Base-by-base conservation (phyloP, 179 eudicot species). In the Corrigiola litoralis region DNA sequence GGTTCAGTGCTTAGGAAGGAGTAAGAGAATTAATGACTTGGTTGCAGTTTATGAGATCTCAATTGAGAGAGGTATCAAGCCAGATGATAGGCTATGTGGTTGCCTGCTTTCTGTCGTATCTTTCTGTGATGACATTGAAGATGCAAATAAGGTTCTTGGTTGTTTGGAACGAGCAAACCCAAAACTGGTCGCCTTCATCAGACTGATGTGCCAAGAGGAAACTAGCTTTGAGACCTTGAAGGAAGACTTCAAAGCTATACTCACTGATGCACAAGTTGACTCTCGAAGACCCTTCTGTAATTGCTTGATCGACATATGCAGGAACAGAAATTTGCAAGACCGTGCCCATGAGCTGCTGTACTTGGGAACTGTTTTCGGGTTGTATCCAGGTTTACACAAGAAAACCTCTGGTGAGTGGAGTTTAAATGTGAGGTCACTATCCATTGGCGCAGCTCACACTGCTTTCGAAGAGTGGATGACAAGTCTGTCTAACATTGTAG, bases 381-480 rank as follows among this genome's bases (percentile, higher is more conserved):
- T 95, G 46, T 95, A 95, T 68, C 96, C 94, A 1, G 96, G 96
- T n/a, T 67, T 95, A 62, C 96, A 95, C 63, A 82, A 87, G 34
- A 95, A 88, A 75, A 79, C 88, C 2, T 36, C 87, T 11, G 85
- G 75, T 14, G 99, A 91, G 61, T 95, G 99, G 99, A 79, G 86
- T n/a, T 68, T 95, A 58, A 85, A 95, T 40, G 92, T 95, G 37
- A 75, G 92, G 47, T 84, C 97, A 14, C 74, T 95, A 27, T 95
- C 99, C 1, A 77, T 95, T 11, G 99, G 99, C 42, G 99, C 99
- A 17, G 95, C 97, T 20, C 78, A 72, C 54, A 95, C 97, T 3
- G 97, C 99, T 4, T 77, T 95, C 23, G 97, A 91, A 73, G 99
- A 95, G 75, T 95, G 99, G 99, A 82, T 95, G 87, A 74, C 78